Evolutionary conservation across 164 flowering plant species (phyloP).

Genomic region (Aristolochia fimbriata): DNA sequence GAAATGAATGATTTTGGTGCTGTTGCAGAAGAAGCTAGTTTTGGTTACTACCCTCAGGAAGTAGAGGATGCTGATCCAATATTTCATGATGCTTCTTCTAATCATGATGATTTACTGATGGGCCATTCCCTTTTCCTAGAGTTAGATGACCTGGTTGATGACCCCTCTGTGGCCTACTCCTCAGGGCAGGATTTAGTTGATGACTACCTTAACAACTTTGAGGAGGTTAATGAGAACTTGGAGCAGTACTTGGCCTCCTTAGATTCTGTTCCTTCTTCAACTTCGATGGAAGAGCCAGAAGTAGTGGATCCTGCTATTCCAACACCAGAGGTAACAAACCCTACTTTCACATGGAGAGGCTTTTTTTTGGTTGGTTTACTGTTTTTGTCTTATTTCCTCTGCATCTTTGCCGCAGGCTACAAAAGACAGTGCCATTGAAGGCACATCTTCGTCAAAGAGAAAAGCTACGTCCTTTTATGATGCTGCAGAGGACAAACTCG

Average conservation of each 20-base stretch:
- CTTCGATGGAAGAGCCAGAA: neutral
- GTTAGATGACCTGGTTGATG: neutral
- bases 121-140: neutral
- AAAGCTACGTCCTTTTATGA: neutral
- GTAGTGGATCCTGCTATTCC: neutral
- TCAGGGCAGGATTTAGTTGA: neutral
- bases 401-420: conserved; percentile 1
- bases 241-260: neutral
- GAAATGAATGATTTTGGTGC: neutral
- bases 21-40: neutral
- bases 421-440: conserved; percentile 1
- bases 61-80: neutral
- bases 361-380: neutral
- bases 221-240: neutral
- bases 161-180: neutral
- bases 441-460: conserved; percentile 1
- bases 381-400: too few species aligned
- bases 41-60: neutral
- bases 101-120: neutral
- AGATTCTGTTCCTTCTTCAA: neutral
- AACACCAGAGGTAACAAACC: neutral
- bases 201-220: neutral
- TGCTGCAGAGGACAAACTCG: neutral
- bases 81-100: neutral
- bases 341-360: neutral